Conservation (phyloP, 495 filamentous ascomycete genomes). For the Bacidia rubella region DNA sequence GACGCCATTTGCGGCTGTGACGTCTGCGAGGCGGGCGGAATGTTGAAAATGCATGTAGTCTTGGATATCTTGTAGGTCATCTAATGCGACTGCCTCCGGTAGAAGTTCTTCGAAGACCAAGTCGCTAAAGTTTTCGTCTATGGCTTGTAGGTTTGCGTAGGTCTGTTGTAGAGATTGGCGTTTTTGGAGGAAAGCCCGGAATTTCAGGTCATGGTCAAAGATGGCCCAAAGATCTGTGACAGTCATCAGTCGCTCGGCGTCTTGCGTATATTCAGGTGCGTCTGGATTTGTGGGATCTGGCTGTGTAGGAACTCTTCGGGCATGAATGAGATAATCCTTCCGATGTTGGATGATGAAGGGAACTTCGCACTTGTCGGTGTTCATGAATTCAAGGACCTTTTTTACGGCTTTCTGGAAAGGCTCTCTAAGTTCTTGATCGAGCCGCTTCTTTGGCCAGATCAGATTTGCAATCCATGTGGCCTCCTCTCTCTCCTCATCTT, state of each 20-base stretch:
- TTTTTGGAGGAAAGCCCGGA: slow-evolving; percentile 79
- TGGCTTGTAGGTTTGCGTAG: slow-evolving; percentile 54
- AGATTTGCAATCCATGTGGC: slow-evolving; percentile 79
- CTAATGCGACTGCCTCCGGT: slow-evolving; percentile 59
- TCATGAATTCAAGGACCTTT: slow-evolving; percentile 90
- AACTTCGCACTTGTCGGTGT: slow-evolving; percentile 83
- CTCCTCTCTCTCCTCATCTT: slow-evolving; percentile 79
- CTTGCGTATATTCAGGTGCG: slow-evolving; percentile 56
- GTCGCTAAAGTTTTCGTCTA: slow-evolving; percentile 39
- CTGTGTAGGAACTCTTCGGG: slow-evolving; percentile 50
- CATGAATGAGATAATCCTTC: slow-evolving; percentile 93
- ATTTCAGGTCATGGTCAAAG: slow-evolving; percentile 87
- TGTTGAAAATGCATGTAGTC: slow-evolving; percentile 97
- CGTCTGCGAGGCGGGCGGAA: slow-evolving; percentile 63
- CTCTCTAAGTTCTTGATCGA: slow-evolving; percentile 54
- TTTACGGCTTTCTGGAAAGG: slow-evolving; percentile 78
- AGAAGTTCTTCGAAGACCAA: slow-evolving; percentile 67
- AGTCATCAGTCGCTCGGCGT: slow-evolving; percentile 75
- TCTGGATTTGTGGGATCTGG: slow-evolving; percentile 44
- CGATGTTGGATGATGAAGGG: slow-evolving; percentile 97
- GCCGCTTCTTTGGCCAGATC: slow-evolving; percentile 70
- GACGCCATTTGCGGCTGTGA: slow-evolving; percentile 43
- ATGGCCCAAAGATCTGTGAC: slow-evolving; percentile 93
- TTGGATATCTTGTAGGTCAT: slow-evolving; percentile 90
- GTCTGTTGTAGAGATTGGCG: slow-evolving; percentile 66